Conservation (phyloP, 805 yeast genomes). For the Candida krabiensis region DNA sequence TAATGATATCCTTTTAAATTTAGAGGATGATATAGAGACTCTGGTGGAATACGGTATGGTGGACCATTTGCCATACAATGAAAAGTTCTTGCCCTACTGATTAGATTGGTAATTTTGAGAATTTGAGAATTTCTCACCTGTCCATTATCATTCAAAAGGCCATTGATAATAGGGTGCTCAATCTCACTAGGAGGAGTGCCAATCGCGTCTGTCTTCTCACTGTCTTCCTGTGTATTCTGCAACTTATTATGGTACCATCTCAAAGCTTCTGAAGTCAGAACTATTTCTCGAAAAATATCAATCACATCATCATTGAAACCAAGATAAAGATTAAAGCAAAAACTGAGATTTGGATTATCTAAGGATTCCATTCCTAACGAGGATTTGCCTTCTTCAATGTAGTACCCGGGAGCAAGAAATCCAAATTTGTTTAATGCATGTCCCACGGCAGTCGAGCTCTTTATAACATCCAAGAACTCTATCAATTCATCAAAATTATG, state of each 20-base stretch:
- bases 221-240: too few relatives aligned
- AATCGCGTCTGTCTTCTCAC: neutral
- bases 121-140: slow-evolving; percentile 21
- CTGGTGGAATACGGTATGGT: slow-evolving; percentile 31
- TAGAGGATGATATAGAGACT: slow-evolving; percentile 32
- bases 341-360: slow-evolving; percentile 1
- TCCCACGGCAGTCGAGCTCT: slow-evolving; percentile 25
- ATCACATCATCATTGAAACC: slow-evolving; percentile 37
- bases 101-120: slow-evolving; percentile 22
- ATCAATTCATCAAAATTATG: slow-evolving; percentile 50
- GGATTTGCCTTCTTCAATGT: slow-evolving; percentile 2
- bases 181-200: neutral
- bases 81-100: slow-evolving; percentile 31
- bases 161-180: slow-evolving; percentile 13
- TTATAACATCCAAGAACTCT: slow-evolving; percentile 31
- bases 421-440: slow-evolving; percentile 28
- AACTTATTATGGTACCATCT: slow-evolving; percentile 14
- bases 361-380: slow-evolving; percentile 2
- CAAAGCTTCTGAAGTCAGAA: slow-evolving; percentile 29
- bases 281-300: slow-evolving; percentile 33
- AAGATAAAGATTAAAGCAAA: slow-evolving; percentile 30
- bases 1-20: slow-evolving; percentile 25
- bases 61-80: slow-evolving; percentile 27
- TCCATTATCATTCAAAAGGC: slow-evolving; percentile 22
- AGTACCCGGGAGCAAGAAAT: slow-evolving; percentile 29